These are phyloP conservation scores for Lanmaoa rubissima DNA, from an alignment of 768 basidiomycete species.

Conservation along the genomic window DNA sequence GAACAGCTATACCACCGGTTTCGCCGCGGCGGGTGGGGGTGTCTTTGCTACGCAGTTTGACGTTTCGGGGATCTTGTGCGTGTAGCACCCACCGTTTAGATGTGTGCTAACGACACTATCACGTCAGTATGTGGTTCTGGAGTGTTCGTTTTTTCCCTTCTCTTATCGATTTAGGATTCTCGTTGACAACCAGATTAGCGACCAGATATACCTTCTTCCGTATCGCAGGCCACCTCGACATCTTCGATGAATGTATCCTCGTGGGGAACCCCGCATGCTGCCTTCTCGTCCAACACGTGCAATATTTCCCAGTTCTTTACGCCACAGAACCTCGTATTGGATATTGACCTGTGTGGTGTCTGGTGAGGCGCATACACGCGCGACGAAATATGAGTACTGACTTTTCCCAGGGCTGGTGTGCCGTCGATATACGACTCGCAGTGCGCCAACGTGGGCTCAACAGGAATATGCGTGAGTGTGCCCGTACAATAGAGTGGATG, in stretches of 20 bases:
- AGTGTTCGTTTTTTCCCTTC: constrained; percentile 32
- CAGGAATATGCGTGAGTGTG: constrained; percentile 42
- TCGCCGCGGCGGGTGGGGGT: constrained; percentile 46
- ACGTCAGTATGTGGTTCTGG: constrained; percentile 49
- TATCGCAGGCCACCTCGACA: constrained; percentile 31
- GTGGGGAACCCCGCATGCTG: constrained; percentile 48
- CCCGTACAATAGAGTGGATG: background rate
- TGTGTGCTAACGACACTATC: constrained; percentile 1
- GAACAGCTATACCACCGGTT: constrained; percentile 27
- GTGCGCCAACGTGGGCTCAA: constrained; percentile 39
- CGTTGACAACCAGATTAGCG: constrained; percentile 31
- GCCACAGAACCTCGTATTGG: constrained; percentile 49
- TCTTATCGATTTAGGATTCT: background rate
- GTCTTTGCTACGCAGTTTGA: constrained; percentile 74
- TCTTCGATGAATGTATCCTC: constrained; percentile 37
- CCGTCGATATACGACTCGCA: constrained; percentile 40
- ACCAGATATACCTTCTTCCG: constrained; percentile 34
- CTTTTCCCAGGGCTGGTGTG: constrained; percentile 46
- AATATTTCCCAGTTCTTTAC: constrained; percentile 46
- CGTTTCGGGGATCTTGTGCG: constrained; percentile 48
- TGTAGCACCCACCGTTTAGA: background rate
- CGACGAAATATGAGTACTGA: background rate
- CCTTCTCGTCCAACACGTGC: constrained; percentile 41
- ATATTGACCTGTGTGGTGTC: constrained; percentile 53
- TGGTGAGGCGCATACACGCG: constrained; percentile 36